phyloP scores from a whole-genome alignment of 2,329 filamentous ascomycete genomes.

The Diplodia sapinea region DNA sequence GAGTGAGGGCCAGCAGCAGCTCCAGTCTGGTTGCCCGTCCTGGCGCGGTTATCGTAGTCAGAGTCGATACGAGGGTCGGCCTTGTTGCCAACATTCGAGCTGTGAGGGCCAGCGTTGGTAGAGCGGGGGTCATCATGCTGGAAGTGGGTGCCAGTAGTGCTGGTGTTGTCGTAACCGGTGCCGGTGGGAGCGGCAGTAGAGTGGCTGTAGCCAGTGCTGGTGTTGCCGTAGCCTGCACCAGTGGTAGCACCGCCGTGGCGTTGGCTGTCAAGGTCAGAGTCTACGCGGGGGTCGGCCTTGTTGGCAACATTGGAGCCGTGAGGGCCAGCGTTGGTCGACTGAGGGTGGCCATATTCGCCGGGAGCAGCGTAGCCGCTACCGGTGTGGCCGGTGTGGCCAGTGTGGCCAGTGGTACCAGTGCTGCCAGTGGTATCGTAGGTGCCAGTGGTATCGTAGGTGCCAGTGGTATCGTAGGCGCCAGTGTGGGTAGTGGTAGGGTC shows the following conservation, averaged over 20 bases:
- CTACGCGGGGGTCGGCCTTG: slow-evolving; percentile 13
- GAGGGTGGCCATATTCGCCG: not conserved
- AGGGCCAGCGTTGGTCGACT: slow-evolving; percentile 14
- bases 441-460: not conserved
- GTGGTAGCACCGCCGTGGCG: not conserved
- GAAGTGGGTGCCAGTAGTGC: not conserved
- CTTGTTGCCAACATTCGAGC: slow-evolving; percentile 16
- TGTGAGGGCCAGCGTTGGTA: slow-evolving; percentile 18
- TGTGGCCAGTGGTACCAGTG: too few species aligned
- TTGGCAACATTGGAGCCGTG: slow-evolving; percentile 19
- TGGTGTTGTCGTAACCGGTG: not conserved
- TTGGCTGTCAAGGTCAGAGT: slow-evolving; percentile 6
- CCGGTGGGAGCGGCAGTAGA: not conserved
- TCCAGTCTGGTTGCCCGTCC: not conserved
- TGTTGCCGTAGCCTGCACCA: not conserved
- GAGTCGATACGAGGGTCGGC: slow-evolving; percentile 3
- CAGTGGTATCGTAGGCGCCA: slow-evolving; percentile 2
- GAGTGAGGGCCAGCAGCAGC: slow-evolving; percentile 25
- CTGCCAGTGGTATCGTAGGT: too few species aligned
- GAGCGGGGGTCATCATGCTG: not conserved
- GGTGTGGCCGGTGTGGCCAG: not conserved
- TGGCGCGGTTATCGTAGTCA: slow-evolving; percentile 9
- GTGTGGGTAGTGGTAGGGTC: slow-evolving; percentile 14
- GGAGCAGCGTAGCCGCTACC: not conserved
- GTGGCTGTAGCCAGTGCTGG: not conserved